phyloP scores from a whole-genome alignment of 2,329 filamentous ascomycete species.

The Alternaria burnsii region DNA sequence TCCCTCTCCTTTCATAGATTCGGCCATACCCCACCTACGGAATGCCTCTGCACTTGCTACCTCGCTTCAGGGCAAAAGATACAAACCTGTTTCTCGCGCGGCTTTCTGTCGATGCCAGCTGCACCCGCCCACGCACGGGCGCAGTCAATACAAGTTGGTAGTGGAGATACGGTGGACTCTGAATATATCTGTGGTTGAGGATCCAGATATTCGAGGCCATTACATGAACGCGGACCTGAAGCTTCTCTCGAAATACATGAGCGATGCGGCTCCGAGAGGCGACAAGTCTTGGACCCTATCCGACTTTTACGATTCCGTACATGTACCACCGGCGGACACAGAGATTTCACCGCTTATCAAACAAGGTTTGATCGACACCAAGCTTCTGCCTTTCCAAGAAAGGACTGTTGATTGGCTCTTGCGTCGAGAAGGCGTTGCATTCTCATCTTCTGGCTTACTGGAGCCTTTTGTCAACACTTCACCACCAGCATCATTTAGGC shows the following conservation, averaged over 20 bases:
- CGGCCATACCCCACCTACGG: conserved; percentile 33
- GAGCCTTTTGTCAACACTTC: conserved; percentile 17
- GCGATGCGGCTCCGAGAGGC: conserved; percentile 12
- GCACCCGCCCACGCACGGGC: conserved; percentile 6
- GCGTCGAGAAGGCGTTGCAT: conserved; percentile 68
- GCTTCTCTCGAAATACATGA: conserved; percentile 39
- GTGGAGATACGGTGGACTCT: conserved; percentile 43
- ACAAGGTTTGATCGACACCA: conserved; percentile 47
- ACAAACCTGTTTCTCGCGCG: conserved; percentile 26
- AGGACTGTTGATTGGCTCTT: conserved; percentile 76
- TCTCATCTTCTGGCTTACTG: conserved; percentile 36
- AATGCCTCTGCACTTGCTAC: conserved; percentile 30
- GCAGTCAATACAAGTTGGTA: conserved; percentile 25
- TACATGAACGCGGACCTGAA: conserved; percentile 36
- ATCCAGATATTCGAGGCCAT: conserved; percentile 19
- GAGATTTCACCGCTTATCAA: conserved; percentile 42
- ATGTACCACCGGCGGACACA: conserved; percentile 63
- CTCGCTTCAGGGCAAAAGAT: conserved; percentile 28
- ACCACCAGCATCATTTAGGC: conserved; percentile 57
- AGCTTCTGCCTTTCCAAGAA: conserved; percentile 76
- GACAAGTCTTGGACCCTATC: conserved; percentile 56
- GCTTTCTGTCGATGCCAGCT: conserved; percentile 40
- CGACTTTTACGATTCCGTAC: conserved; percentile 75
- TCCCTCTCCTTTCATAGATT: conserved; percentile 21
- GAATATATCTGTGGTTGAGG: conserved; percentile 40